Base-by-base conservation (phyloP, 2,329 filamentous ascomycete genomes). In the Bipolaris victoriae region DNA sequence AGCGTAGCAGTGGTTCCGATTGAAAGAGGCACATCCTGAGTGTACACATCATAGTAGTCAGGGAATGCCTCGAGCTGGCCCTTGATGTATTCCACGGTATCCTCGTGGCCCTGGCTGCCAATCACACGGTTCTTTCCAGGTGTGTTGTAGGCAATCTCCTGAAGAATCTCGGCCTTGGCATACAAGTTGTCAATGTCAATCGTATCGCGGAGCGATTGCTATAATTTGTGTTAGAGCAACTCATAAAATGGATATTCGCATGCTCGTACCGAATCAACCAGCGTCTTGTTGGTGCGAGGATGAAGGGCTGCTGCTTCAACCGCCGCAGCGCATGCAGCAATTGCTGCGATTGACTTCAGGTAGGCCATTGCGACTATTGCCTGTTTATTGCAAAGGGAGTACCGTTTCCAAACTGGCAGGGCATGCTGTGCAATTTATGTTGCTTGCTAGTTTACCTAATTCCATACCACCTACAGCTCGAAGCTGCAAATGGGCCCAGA, bases 111-210 rank as follows among this genome's bases (percentile, higher is more conserved):
- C 36, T 69, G 57, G 37, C 72, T 75, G 18, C 76, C 74, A 57
- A 78, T 77, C 13, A 79, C 70, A n/a, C 78, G 72, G 57, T 79
- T 79, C 51, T 76, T 74, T 35, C 68, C 69, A 4, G 69, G 63
- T 10, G 76, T 76, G 37, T 65, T 67, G 62, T 79, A 80, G 15
- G 78, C 77, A 29, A 77, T 71, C 33, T 70, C 61, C 55, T 80
- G 72, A 3, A 80, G 63, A 13, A 65, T 66, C 44, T 74, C 62
- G 15, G 73, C 72, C 47, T 69, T 72, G 15, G 64, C 62, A 29
- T 57, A 63, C 35, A 74, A 47, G 22, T 71, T 71, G 31, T 72
- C 68, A 26, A 65, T 64, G 3, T 70, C 55, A 16, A 74, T 56
- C 13, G 58, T 39, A 22, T 68, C 62, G 22, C 69, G 69, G 10